Evolutionary conservation across 768 basidiomycete genomes (phyloP).

Genomic region (Kwoniella bestiolae): DNA sequence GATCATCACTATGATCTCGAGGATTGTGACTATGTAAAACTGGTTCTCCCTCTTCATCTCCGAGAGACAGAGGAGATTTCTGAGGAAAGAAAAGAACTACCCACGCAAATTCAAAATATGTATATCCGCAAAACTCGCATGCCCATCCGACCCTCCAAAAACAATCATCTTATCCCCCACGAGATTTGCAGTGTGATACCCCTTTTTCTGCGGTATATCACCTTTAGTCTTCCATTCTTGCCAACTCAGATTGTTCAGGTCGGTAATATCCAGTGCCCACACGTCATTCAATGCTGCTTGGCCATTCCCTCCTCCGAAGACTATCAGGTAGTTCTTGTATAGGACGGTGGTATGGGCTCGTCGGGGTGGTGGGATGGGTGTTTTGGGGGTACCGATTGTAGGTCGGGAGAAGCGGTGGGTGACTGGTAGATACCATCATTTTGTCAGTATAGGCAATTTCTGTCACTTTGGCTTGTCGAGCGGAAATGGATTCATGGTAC

Average conservation of each 20-base stretch:
- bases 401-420: conserved; percentile 56
- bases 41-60: too few species aligned
- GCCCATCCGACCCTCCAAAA: conserved; percentile 88
- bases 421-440: conserved; percentile 26
- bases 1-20: too few species aligned
- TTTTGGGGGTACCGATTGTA: conserved; percentile 36
- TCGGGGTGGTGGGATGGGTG: conserved; percentile 64
- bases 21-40: too few species aligned
- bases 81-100: conserved; percentile 46
- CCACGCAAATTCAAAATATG: conserved; percentile 84
- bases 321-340: conserved; percentile 72
- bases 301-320: conserved; percentile 95
- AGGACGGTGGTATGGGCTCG: conserved; percentile 86
- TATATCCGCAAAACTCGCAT: conserved; percentile 83
- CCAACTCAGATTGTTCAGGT: conserved; percentile 64
- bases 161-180: conserved; percentile 84
- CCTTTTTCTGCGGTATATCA: conserved; percentile 59
- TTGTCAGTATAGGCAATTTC: background rate
- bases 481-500: too few species aligned
- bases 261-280: conserved; percentile 78
- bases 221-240: conserved; percentile 66
- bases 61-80: too few species aligned
- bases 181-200: conserved; percentile 89
- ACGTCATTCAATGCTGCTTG: conserved; percentile 85
- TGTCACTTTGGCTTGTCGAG: too few species aligned